phyloP scores from a whole-genome alignment of 1,284 basidiomycete genomes.

The Trichosporon sp. region DNA sequence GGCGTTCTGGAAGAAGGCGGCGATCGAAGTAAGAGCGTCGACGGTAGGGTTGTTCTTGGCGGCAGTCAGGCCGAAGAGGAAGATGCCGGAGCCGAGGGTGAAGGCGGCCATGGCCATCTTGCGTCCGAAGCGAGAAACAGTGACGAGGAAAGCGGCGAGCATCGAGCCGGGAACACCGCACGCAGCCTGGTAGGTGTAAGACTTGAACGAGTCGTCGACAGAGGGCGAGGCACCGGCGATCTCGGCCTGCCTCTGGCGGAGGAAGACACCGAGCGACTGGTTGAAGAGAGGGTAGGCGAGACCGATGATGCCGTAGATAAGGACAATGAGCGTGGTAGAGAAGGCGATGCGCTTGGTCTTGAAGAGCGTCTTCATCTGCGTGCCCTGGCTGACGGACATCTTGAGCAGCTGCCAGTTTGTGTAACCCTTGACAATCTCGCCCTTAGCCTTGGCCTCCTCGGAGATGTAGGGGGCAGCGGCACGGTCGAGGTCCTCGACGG shows the following conservation, averaged over 20 bases:
- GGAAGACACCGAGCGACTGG: slow-evolving; percentile 55
- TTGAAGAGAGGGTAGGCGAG: slow-evolving; percentile 54
- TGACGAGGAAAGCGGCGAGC: slow-evolving; percentile 56
- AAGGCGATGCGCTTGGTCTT: slow-evolving; percentile 52
- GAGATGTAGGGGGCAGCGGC: slow-evolving; percentile 38
- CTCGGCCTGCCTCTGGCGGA: slow-evolving; percentile 42
- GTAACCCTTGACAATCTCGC: slow-evolving; percentile 22
- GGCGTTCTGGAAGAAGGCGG: slow-evolving; percentile 52
- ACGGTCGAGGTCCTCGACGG: slow-evolving; percentile 49
- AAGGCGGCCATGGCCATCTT: slow-evolving; percentile 55
- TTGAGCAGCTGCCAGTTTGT: slow-evolving; percentile 43
- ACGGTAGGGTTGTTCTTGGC: slow-evolving; percentile 52
- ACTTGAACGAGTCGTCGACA: slow-evolving; percentile 50
- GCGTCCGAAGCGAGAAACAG: slow-evolving; percentile 53
- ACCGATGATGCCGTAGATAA: slow-evolving; percentile 58
- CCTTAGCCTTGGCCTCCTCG: slow-evolving; percentile 20
- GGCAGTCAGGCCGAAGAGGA: slow-evolving; percentile 60
- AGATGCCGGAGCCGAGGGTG: slow-evolving; percentile 55
- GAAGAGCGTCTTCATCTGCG: slow-evolving; percentile 56
- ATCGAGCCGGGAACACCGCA: slow-evolving; percentile 58
- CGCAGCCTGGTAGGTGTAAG: slow-evolving; percentile 51
- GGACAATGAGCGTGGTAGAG: slow-evolving; percentile 55
- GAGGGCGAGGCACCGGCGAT: slow-evolving; percentile 15
- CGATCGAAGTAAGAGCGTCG: slow-evolving; percentile 56
- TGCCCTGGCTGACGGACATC: slow-evolving; percentile 49